Base-by-base conservation (phyloP, 1,284 basidiomycete genomes). In the Trichosporon faecale region DNA sequence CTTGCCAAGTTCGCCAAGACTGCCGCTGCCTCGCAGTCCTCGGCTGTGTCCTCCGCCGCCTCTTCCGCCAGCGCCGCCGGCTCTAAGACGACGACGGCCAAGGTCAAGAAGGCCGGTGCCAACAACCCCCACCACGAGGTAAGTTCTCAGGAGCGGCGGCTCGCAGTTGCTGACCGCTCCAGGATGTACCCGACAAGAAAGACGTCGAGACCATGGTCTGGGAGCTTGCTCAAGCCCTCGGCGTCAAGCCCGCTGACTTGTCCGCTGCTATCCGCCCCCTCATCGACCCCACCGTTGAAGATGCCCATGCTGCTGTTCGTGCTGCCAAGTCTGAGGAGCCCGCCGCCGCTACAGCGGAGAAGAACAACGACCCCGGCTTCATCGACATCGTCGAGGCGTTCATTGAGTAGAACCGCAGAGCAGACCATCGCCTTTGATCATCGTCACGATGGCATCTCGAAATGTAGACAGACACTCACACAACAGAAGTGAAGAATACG, bases 221-320 rank as follows among this genome's bases (percentile, higher is more conserved):
- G 70, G 64, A 72, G 33, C 76, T 84, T n/a, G 82, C 83, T 27
- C 69, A 71, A n/a, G 71, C 79, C 16, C 77, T 84, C 46, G 83
- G 83, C 49, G 78, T 83, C 70, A 79, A 78, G 52, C 80, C 82
- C 27, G 81, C 80, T 63, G 81, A 83, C 29, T 74, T 84, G 0
- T 77, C 76, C 40, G 73, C 73, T 21, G 83, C 80, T 12, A 82
- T 84, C 67, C 74, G 83, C 66, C 83, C 82, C 1, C 73, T 82
- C 18, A 75, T 83, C 70, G 81, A 84, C 73, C 83, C 83, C 4
- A 79, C 81, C 25, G 80, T 79, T 0, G 78, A 80, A 14, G 77
- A 83, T 73, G 78, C 82, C 14, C 74, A 74, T 18, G 78, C 78
- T 18, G 72, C 72, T 11, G 78, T 74, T n/a, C 64, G 74, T 33